phyloP scores from a whole-genome alignment of 179 eudicot genomes.

The Nepenthes alata region DNA sequence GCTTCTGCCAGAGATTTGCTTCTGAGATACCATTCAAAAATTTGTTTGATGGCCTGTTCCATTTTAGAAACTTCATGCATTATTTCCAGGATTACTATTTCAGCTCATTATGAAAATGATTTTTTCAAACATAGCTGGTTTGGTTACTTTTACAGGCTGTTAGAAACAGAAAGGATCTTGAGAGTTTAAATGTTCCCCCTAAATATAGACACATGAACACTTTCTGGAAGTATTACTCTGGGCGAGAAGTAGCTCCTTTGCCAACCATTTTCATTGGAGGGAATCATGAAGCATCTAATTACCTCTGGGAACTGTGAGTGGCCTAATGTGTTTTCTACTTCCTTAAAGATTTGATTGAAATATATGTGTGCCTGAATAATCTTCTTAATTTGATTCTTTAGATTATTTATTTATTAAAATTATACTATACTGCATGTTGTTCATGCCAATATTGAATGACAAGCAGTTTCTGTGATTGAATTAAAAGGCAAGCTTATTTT shows the following conservation, averaged over 20 bases:
- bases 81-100: background rate
- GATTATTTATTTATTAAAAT: background rate
- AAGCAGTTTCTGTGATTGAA: too few species aligned
- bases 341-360: too few species aligned
- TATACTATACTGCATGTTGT: background rate
- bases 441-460: background rate
- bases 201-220: constrained; percentile 76
- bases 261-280: constrained; percentile 96
- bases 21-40: too few species aligned
- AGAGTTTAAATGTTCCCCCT: constrained; percentile 61
- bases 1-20: too few species aligned
- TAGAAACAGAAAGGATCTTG: constrained; percentile 78
- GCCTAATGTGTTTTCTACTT: background rate
- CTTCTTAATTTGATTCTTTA: too few species aligned
- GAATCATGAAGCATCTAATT: constrained; percentile 95
- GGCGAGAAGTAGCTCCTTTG: constrained; percentile 82
- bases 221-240: constrained; percentile 95
- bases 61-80: background rate
- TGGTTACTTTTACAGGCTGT: constrained; percentile 54
- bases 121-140: background rate
- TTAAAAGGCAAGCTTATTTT: background rate
- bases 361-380: too few species aligned
- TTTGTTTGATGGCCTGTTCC: too few species aligned
- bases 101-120: too few species aligned
- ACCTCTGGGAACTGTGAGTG: constrained; percentile 95